Evolutionary conservation across 768 basidiomycete genomes (phyloP).

Genomic region (Boletus rubropictus): DNA sequence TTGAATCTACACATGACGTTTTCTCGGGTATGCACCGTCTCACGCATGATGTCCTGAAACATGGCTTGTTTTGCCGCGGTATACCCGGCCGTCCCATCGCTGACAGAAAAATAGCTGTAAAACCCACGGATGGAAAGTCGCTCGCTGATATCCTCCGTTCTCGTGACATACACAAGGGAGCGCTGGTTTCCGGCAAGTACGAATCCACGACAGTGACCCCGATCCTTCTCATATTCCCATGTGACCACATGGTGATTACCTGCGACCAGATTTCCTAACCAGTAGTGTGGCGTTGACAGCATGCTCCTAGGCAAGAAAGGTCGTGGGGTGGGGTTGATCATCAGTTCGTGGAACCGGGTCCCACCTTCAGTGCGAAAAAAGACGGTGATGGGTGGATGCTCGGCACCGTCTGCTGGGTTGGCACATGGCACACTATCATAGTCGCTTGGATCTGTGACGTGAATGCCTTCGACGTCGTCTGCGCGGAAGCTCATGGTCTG

Average conservation of each 20-base stretch:
- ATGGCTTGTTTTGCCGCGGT: constrained; percentile 13
- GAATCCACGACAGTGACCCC: constrained; percentile 24
- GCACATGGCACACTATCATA: constrained; percentile 15
- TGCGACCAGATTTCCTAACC: constrained; percentile 22
- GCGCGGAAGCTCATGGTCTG: constrained; percentile 29
- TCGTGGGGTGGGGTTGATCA: constrained; percentile 25
- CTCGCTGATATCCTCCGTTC: constrained; percentile 23
- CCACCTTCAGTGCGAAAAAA: constrained; percentile 31
- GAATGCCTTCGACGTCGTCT: constrained; percentile 31
- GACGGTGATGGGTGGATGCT: constrained; percentile 30
- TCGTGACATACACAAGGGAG: constrained; percentile 28
- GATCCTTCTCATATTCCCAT: constrained; percentile 23
- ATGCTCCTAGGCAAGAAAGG: constrained; percentile 20
- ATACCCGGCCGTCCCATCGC: constrained; percentile 27
- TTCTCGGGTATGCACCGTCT: constrained; percentile 11
- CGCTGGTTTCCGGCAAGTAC: constrained; percentile 31
- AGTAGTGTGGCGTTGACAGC: constrained; percentile 26
- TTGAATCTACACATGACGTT: constrained; percentile 25
- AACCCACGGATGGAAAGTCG: constrained; percentile 26
- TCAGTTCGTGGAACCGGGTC: constrained; percentile 25
- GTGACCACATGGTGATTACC: constrained; percentile 25
- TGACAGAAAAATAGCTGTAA: constrained; percentile 35
- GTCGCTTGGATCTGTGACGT: constrained; percentile 29
- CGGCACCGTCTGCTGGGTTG: constrained; percentile 16
- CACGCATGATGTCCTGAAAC: constrained; percentile 22